Percentiles rank a stretch among this genome's conserved stretches.
phyloP scores from a whole-genome alignment of 768 basidiomycete genomes.

The Amanita muscaria region DNA sequence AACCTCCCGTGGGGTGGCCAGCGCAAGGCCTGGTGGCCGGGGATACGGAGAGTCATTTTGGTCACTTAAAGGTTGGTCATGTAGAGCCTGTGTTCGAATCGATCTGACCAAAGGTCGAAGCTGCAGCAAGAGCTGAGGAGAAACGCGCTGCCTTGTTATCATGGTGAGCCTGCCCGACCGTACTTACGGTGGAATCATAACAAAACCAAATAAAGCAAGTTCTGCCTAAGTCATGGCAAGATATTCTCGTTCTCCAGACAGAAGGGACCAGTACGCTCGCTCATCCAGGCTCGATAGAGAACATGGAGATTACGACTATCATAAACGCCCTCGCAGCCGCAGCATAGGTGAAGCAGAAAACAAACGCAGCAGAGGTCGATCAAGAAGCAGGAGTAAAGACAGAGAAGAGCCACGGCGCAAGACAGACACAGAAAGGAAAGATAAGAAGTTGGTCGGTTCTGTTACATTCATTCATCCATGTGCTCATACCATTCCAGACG shows the following conservation, averaged over 20 bases:
- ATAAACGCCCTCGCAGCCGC: constrained; percentile 23
- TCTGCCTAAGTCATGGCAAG: constrained; percentile 29
- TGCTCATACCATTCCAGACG: constrained; percentile 36
- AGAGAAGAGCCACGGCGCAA: constrained; percentile 17
- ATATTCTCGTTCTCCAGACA: constrained; percentile 42
- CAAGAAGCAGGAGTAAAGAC: constrained; percentile 17
- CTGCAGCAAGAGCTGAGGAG: not conserved
- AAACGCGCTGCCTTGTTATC: not conserved
- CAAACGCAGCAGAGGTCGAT: too few relatives aligned
- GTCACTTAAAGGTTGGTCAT: constrained; percentile 28
- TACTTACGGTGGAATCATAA: too few relatives aligned
- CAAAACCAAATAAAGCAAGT: constrained; percentile 11
- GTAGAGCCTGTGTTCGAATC: constrained; percentile 51
- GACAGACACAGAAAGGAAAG: constrained; percentile 29
- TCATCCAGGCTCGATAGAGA: constrained; percentile 28
- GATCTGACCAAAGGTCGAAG: constrained; percentile 23
- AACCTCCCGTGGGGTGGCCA: constrained; percentile 52
- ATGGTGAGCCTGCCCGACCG: not conserved
- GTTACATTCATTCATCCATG: not conserved
- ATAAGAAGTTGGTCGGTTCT: constrained; percentile 33
- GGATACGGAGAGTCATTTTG: constrained; percentile 23
- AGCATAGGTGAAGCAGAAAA: constrained; percentile 17
- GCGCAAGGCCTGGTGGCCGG: constrained; percentile 37
- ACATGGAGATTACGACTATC: constrained; percentile 24
- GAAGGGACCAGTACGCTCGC: constrained; percentile 25